Evolutionary conservation across 2,329 filamentous ascomycete species (phyloP).

Genomic region (Aureobasidium sp.): DNA sequence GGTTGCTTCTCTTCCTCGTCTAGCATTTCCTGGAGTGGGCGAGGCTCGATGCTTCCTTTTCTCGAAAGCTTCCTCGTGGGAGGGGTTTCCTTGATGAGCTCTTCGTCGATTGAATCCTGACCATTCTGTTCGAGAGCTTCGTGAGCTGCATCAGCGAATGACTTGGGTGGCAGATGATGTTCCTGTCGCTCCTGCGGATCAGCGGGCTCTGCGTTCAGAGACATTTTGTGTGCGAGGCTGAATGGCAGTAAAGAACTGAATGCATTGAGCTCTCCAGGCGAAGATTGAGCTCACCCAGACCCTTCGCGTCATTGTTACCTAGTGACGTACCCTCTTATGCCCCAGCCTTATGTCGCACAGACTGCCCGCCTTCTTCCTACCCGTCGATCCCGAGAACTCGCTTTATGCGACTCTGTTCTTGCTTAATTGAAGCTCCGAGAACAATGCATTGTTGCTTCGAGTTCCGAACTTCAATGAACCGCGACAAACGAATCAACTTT

Average conservation of each 20-base stretch:
- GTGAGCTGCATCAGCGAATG: conserved; percentile 36
- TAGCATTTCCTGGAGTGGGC: conserved; percentile 30
- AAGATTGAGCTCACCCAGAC: conserved; percentile 9
- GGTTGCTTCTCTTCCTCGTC: conserved; percentile 25
- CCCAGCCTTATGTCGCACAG: not conserved
- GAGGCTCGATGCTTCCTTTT: conserved; percentile 25
- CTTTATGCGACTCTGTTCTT: not conserved
- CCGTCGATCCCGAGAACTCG: not conserved
- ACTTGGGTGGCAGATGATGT: conserved; percentile 36
- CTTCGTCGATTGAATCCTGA: conserved; percentile 22
- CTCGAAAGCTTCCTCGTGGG: conserved; percentile 21
- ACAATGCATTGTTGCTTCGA: not conserved
- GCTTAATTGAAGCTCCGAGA: not conserved
- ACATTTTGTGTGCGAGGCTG: not conserved
- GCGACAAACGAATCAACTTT: no score
- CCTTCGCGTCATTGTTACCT: not conserved
- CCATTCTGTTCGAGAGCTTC: conserved; percentile 24
- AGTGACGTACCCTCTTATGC: not conserved
- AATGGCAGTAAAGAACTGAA: not conserved
- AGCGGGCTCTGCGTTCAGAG: conserved; percentile 30
- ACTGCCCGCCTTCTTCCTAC: not conserved
- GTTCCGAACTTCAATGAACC: no score
- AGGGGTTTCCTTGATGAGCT: conserved; percentile 31
- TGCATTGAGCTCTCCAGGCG: not conserved
- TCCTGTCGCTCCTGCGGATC: conserved; percentile 33